Base-by-base conservation (phyloP, 352 stramenopile species). In the Phytophthora pini region DNA sequence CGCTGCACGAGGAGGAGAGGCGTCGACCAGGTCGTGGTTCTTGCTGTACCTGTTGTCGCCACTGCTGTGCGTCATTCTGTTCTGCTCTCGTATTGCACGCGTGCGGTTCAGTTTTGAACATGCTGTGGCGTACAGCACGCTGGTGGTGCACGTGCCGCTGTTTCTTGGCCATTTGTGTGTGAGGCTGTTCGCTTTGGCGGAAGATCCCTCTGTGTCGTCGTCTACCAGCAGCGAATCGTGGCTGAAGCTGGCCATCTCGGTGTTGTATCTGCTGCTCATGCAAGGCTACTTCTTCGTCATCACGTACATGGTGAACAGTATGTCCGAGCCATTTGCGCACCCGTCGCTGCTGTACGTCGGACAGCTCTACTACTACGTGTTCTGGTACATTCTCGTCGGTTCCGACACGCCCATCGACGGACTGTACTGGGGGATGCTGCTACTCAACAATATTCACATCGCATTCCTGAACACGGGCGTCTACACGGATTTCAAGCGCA, bases 351-450 rank as follows among this genome's bases (percentile, higher is more conserved):
- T 95, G n/a, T 95, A 94, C 68, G 68, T 92, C 4, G 84, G 82
- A 2, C 88, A 95, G 63, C 70, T 95, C 5, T 95, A 95, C 53
- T 95, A 93, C 61, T 95, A 95, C 56, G 68, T 92, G 9, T 95
- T 93, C 61, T 95, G 88, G 88, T 95, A 95, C 70, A 87, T 94
- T 49, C 65, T 95, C 15, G 88, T 95, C 5, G 83, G 86, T 12
- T 89, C 80, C 0, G 88, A 95, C 56, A 83, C 82, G 15, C 88
- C 88, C 2, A 94, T 95, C 34, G 88, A 95, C 43, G 64, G 67
- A 45, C 65, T 94, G 1, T 95, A 95, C 51, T 94, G 86, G 83
- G 82, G 77, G 1, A 94, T 93, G 88, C 61, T 95, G 26, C 61
- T 94, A 4, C 64, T 93, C 12, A 95, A 92, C 69, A 94, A 94